These are phyloP conservation scores for Nicotiana attenuata DNA, from an alignment of 257 asterid genomes.

Conservation along the genomic window DNA sequence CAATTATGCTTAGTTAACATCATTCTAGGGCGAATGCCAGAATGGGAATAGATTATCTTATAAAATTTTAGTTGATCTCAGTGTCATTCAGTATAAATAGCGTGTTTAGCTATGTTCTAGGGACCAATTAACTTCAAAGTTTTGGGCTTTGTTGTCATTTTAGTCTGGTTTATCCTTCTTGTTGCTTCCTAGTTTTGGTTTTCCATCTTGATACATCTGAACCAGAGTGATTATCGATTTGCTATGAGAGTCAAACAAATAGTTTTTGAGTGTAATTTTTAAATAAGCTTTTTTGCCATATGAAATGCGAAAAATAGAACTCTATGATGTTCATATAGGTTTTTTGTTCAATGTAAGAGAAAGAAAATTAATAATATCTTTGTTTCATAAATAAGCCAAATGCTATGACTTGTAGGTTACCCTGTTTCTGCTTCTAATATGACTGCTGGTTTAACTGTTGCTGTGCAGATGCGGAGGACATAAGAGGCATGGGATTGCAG, in stretches of 20 bases:
- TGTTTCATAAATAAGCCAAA: neutral
- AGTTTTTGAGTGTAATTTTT: neutral
- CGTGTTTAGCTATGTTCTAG: neutral
- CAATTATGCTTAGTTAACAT: too few species aligned
- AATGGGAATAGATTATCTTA: neutral
- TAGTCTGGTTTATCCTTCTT: neutral
- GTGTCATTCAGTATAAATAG: neutral
- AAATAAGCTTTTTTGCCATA: neutral
- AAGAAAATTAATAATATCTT: too few species aligned
- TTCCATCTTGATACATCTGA: neutral
- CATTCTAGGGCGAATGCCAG: neutral
- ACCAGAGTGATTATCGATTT: neutral
- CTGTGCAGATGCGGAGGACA: conserved; percentile 67
- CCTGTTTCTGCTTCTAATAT: neutral
- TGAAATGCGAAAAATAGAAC: neutral
- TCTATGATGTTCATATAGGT: neutral
- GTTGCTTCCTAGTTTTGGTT: neutral
- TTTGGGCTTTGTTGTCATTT: neutral
- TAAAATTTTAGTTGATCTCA: neutral
- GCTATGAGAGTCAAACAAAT: neutral
- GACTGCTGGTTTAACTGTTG: neutral
- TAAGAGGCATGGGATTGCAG: conserved; percentile 96
- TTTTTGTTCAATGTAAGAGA: too few species aligned
- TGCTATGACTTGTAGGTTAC: neutral
- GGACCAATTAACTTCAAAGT: neutral